Base-by-base conservation (phyloP, 2,329 filamentous ascomycete species). In the Cytospora schulzeri region DNA sequence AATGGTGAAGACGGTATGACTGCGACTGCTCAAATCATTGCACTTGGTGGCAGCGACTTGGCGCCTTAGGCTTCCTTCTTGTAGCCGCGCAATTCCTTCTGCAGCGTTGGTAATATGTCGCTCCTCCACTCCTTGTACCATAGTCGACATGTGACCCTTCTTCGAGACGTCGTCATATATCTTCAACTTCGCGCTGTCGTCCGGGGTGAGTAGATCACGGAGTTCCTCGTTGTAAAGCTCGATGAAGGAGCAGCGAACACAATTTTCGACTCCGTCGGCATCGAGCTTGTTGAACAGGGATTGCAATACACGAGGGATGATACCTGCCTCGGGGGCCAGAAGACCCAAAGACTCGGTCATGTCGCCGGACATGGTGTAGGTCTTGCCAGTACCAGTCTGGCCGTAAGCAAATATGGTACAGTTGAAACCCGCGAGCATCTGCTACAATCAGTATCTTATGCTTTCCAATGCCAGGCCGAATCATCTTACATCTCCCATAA, bases 21-120 rank as follows among this genome's bases (percentile, higher is more conserved):
- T 97, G 76, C 95, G 88, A 71, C 93, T 97, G 77, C 93, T 97
- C 62, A 98, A 86, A 72, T 99, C 95, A 75, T 99, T 99, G 85
- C 95, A 99, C 77, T 98, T 98, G n/a, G 95, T 99, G 4, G 96
- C 93, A 7, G 95, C 96, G n/a, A 99, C 95, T 77, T 99, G 95
- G 57, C 95, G 90, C 77, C 93, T 96, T 78, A 95, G 84, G 76
- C 93, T 97, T 67, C 95, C 96, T 68, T 90, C 85, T 71, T 95
- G 92, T 54, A 99, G 85, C 67, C 97, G 84, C 77, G 91, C 91
- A 76, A 99, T 93, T 66, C 95, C 95, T 58, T 93, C 90, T 15
- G 86, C 83, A 0, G 95, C 93, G 68, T 83, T 91, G 73, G 91
- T 91, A 72, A 99, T 96, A 75, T 97, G 91, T 8, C 91, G 90